Evolutionary conservation across 768 basidiomycete species (phyloP).

Genomic region (Amanita fuliginea): DNA sequence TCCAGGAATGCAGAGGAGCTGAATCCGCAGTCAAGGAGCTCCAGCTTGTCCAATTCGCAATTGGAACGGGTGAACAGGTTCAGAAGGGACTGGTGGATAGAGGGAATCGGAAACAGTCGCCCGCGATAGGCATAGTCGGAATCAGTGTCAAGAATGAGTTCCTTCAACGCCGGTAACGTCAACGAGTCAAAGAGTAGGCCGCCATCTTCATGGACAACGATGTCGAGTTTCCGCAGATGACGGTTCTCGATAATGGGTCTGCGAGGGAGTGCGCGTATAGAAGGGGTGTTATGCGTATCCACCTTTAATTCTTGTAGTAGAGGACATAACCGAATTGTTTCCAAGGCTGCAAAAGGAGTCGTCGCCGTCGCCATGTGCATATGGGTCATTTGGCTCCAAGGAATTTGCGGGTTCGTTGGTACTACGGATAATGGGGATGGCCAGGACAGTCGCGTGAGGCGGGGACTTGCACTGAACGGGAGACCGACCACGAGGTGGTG

Average conservation of each 20-base stretch:
- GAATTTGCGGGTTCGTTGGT: neutral
- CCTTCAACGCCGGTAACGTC: neutral
- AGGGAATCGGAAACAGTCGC: neutral
- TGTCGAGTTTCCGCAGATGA: neutral
- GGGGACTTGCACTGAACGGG: neutral
- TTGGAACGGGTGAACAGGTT: neutral
- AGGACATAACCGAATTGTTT: neutral
- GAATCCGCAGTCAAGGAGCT: neutral
- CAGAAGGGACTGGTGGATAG: neutral
- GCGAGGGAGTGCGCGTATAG: neutral
- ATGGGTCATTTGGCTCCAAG: neutral
- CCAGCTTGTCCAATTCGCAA: neutral
- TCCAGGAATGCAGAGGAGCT: neutral
- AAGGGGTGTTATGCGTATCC: neutral
- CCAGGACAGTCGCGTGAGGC: neutral
- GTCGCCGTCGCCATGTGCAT: neutral
- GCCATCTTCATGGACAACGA: neutral
- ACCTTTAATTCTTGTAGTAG: neutral
- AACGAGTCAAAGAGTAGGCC: neutral
- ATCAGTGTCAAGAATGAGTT: neutral
- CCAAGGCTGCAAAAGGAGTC: neutral
- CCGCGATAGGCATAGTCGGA: neutral
- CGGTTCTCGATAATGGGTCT: neutral
- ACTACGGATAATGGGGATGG: neutral
- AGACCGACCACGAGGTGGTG: neutral